These are phyloP conservation scores for Zelopaecilomyces penicillatus DNA, from an alignment of 2,329 filamentous ascomycete genomes.

Conservation along the genomic window DNA sequence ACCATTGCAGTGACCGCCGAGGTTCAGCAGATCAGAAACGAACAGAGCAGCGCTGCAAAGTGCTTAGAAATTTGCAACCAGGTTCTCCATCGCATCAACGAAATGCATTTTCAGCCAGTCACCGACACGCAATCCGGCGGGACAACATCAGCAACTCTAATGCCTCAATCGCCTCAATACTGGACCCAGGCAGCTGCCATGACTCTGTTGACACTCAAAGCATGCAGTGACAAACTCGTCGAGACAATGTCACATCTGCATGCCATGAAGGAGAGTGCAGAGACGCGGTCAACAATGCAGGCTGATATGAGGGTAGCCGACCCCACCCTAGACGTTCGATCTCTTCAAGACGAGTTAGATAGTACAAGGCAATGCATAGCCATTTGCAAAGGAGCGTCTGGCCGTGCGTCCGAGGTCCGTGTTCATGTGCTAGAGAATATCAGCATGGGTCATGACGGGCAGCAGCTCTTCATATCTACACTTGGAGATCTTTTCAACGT, in stretches of 20 bases:
- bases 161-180: background rate
- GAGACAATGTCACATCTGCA: background rate
- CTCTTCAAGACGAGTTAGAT: constrained; percentile 2
- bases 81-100: background rate
- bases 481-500: constrained; percentile 13
- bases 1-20: background rate
- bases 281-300: background rate
- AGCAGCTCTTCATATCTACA: constrained; percentile 13
- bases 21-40: constrained; percentile 4
- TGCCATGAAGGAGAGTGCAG: background rate
- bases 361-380: constrained; percentile 5
- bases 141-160: background rate
- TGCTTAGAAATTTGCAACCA: constrained; percentile 8
- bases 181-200: background rate
- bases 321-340: background rate
- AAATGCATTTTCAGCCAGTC: background rate
- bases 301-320: background rate
- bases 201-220: constrained; percentile 1
- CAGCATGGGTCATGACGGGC: constrained; percentile 8
- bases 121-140: background rate
- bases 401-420: constrained; percentile 6
- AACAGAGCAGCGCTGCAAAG: constrained; percentile 8
- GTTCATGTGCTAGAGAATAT: constrained; percentile 15
- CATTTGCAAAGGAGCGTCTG: constrained; percentile 6
- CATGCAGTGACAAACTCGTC: constrained; percentile 2